These are phyloP conservation scores for Candida endomychidarum DNA, from an alignment of 805 yeast species.

Conservation along the genomic window DNA sequence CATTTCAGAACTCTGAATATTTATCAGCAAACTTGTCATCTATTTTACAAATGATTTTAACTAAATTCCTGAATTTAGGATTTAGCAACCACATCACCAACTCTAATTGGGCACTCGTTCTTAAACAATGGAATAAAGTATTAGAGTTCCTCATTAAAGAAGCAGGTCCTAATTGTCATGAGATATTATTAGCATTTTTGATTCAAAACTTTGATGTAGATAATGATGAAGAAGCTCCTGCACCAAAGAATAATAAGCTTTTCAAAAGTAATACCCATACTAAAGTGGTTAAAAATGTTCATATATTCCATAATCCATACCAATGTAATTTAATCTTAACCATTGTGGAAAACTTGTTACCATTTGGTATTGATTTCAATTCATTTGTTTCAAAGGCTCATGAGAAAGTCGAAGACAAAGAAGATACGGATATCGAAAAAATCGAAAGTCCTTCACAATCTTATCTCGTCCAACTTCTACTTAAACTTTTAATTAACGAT, in stretches of 20 bases:
- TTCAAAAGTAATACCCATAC: neutral
- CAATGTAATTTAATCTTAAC: slow-evolving; percentile 32
- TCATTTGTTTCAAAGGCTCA: slow-evolving; percentile 18
- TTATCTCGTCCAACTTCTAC: slow-evolving; percentile 29
- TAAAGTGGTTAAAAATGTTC: slow-evolving; percentile 8
- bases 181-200: slow-evolving; percentile 32
- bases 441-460: slow-evolving; percentile 20
- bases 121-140: slow-evolving; percentile 29
- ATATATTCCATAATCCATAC: slow-evolving; percentile 34
- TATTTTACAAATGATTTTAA: slow-evolving; percentile 31
- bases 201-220: slow-evolving; percentile 25
- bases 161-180: slow-evolving; percentile 38
- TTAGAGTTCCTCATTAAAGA: slow-evolving; percentile 34
- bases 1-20: slow-evolving; percentile 39
- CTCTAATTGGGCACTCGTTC: slow-evolving; percentile 30
- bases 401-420: slow-evolving; percentile 6
- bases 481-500: slow-evolving; percentile 33
- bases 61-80: slow-evolving; percentile 24
- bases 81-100: slow-evolving; percentile 29
- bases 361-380: slow-evolving; percentile 36
- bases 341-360: slow-evolving; percentile 31
- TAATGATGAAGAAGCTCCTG: slow-evolving; percentile 3
- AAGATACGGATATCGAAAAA: slow-evolving; percentile 19
- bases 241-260: neutral
- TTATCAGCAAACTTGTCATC: slow-evolving; percentile 25